Base-by-base conservation (phyloP, 495 filamentous ascomycete genomes). In the Tetracladium marchalianum region DNA sequence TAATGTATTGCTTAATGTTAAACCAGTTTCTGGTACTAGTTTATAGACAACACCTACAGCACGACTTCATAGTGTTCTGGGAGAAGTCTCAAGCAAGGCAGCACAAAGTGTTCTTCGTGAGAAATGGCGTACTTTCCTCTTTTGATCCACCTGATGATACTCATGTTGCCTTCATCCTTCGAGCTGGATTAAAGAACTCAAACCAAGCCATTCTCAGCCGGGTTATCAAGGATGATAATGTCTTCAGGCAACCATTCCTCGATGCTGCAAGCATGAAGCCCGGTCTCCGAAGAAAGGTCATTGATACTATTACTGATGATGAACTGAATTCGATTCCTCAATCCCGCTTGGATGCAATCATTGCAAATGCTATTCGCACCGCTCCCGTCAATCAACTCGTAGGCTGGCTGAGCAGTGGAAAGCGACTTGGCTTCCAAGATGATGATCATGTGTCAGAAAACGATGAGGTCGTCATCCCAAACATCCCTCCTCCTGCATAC, bases 181-280 rank as follows among this genome's bases (percentile, higher is more conserved):
- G 52, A 32, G 49, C 52, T 4, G 39, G 43, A 4, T 24, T 58
- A 3, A 52, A 55, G 43, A 55, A 58, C 19, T 33, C 49, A 10
- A 50, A 37, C 18, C 13, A 13, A 5, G 31, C 11, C 11, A 31
- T 58, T 11, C 10, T 54, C 9, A 35, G 54, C 4, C 40, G 42
- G 27, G 39, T 54, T 10, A n/a, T 44, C 1, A 51, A 43, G 11
- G 51, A 54, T 34, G 32, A 42, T 8, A 13, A 24, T 5, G 8
- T 50, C 7, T 45, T 53, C n/a, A 46, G 31, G 22, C 38, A 35
- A 12, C 32, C 31, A 17, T 11, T 54, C 11, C 38, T 43, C 8
- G 31, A 46, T 1, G 24, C 31, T 39, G 46, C 39, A 9, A 32
- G 19, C 9, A 19, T 12, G 17, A 46, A 50, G 4, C 35, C 37